Conservation (phyloP, 192 early-diverging fungal species). For the Jimgerdemannia flammicorona region DNA sequence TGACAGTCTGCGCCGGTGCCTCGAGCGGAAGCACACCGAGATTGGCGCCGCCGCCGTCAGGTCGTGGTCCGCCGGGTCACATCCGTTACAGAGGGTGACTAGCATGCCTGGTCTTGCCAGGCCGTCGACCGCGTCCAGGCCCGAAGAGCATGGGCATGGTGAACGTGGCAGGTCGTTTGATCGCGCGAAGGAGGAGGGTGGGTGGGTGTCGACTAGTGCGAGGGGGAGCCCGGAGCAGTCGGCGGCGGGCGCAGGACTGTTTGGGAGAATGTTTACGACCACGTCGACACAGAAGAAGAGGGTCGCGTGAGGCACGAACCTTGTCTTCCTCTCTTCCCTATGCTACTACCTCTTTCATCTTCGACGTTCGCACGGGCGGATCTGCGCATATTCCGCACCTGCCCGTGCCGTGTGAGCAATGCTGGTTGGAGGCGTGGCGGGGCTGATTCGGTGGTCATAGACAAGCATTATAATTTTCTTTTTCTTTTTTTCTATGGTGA, state of each 20-base stretch:
- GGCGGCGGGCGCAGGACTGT: neutral
- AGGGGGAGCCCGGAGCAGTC: neutral
- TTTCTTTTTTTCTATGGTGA: no score
- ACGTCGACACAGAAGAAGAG: neutral
- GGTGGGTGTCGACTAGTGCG: neutral
- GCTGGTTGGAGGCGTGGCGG: no score
- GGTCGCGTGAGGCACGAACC: neutral
- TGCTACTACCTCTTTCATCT: no score
- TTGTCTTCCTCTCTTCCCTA: no score
- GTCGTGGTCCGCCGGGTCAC: neutral
- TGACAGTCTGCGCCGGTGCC: constrained; percentile 26
- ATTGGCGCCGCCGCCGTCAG: neutral
- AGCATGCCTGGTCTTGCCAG: neutral
- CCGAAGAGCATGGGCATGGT: no score
- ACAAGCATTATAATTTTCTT: no score
- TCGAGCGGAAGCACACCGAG: neutral
- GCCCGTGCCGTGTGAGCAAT: no score
- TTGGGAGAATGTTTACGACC: neutral
- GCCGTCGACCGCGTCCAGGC: no score
- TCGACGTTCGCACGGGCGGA: no score
- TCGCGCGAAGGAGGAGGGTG: neutral
- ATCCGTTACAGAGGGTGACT: neutral
- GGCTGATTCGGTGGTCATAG: no score
- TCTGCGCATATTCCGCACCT: no score
- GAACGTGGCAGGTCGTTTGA: no score